Evolutionary conservation across 208 protist species (phyloP).

Genomic region (Leishmania martiniquensis): DNA sequence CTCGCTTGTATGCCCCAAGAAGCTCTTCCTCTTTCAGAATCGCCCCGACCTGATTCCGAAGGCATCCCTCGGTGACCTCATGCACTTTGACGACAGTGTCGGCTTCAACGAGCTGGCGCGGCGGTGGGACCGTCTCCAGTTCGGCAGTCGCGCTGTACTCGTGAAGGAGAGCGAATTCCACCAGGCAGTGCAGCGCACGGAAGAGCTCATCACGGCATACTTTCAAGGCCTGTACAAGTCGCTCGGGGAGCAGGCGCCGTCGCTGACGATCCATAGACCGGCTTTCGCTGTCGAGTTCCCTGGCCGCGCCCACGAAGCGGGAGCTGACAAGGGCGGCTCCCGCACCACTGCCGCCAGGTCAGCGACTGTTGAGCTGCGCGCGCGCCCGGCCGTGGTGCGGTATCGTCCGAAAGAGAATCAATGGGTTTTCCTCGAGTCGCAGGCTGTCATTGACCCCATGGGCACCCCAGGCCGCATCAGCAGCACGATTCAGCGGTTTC

Average conservation of each 20-base stretch:
- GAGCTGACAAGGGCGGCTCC: neutral
- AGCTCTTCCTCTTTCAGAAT: slow-evolving; percentile 81
- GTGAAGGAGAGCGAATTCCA: slow-evolving; percentile 70
- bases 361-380: slow-evolving; percentile 47
- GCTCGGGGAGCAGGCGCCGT: slow-evolving; percentile 80
- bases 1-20: slow-evolving; percentile 82
- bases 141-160: slow-evolving; percentile 80
- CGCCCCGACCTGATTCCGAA: slow-evolving; percentile 60
- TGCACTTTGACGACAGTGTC: slow-evolving; percentile 85
- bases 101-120: slow-evolving; percentile 88
- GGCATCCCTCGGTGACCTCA: slow-evolving; percentile 73
- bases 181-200: slow-evolving; percentile 70
- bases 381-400: slow-evolving; percentile 71
- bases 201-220: slow-evolving; percentile 75
- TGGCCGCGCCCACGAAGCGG: neutral
- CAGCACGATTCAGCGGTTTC: slow-evolving; percentile 68
- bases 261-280: slow-evolving; percentile 84
- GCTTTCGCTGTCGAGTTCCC: slow-evolving; percentile 73
- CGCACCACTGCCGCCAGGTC: neutral
- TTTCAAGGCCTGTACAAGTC: slow-evolving; percentile 76
- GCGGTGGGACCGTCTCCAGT: slow-evolving; percentile 88
- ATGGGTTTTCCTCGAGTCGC: slow-evolving; percentile 86
- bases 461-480: slow-evolving; percentile 53
- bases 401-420: slow-evolving; percentile 90
- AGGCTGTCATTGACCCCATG: slow-evolving; percentile 75